These are phyloP conservation scores for Podospora anserina DNA, from an alignment of 495 filamentous ascomycete species.

Conservation along the genomic window DNA sequence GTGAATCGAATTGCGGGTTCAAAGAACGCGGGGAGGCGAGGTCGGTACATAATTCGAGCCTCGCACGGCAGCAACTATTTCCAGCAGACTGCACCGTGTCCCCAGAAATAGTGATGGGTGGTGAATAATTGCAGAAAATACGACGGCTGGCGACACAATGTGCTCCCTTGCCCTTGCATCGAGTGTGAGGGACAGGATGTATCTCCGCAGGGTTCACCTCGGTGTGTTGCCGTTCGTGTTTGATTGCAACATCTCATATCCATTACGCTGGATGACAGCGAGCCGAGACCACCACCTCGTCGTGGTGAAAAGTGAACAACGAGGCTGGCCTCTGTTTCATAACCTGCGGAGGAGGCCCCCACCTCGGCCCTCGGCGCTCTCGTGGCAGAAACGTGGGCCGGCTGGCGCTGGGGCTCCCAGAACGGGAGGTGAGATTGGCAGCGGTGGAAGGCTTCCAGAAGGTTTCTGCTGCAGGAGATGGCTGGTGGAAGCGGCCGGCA, in stretches of 20 bases:
- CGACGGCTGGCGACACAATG: conserved; percentile 17
- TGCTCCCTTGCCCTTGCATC: conserved; percentile 11
- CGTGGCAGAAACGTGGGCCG: conserved; percentile 6
- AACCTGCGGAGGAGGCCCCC: conserved; percentile 9
- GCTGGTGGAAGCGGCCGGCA: conserved; percentile 5
- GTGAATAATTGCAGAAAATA: conserved; percentile 23
- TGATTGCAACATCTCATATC: conserved; percentile 8
- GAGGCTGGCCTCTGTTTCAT: conserved; percentile 3
- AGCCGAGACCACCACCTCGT: conserved; percentile 4
- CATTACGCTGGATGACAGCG: conserved; percentile 7
- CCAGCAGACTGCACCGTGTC: conserved; percentile 11
- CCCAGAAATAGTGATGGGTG: conserved; percentile 3
- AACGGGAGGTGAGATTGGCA: conserved; percentile 13
- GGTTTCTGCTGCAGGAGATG: conserved; percentile 16
- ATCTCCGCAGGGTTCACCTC: conserved; percentile 7
- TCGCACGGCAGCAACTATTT: conserved; percentile 32
- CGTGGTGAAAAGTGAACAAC: background rate
- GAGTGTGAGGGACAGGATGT: conserved; percentile 1
- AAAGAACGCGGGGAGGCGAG: background rate
- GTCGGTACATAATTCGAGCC: background rate
- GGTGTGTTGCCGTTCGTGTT: conserved; percentile 9
- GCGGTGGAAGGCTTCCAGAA: conserved; percentile 22
- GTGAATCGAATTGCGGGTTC: background rate
- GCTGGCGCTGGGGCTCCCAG: conserved; percentile 2
- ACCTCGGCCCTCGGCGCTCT: conserved; percentile 11